Evolutionary conservation across 73 alveolate genomes (phyloP), one percentile per base, ranked within the genome.

Genomic region (Uronychia binucleata): DNA sequence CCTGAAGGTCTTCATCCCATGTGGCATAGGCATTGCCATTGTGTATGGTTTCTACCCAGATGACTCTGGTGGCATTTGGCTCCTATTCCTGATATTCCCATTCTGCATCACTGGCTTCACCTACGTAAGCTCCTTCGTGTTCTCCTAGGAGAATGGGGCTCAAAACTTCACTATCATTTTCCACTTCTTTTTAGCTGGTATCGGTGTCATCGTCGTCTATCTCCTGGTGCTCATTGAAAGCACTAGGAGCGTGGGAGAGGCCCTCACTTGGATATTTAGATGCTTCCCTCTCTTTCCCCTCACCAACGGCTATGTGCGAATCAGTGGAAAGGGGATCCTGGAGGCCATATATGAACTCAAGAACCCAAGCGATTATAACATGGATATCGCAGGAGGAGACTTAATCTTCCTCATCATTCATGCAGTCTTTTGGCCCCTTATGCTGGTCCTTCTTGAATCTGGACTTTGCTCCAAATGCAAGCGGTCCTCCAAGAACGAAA

Each of bases 1-100:
- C 46, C 79, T 86, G 5, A 98, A 98, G 87, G 93, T 95, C 75
- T 77, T 94, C 30, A 58, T 96, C 27, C 97, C 99, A 11, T 90
- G 96, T 0, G 96, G 93, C 1, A 78, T 95, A 0, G 80, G 77
- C 1, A 77, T 88, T 33, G 91, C 83, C n/a, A 80, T 83, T 25
- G 29, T 88, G 81, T 76, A 83, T 33, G 81, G 78, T 28, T 88
- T 77, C 74, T 13, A 30, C 1, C 74, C 81, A n/a, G 84, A 83
- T 33, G 58, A 80, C 59, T 46, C 67, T 5, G 93, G 78, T 28
- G 58, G 77, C 31, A 88, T 87, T 26, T 87, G 96, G 95, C 79
- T 92, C 0, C 80, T 92, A 14, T 79, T 96, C 77, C 76, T 96
- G 59, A 77, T 96, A 26, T 94, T 82, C 77, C 98, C 98, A 27